Evolutionary conservation across 306 rosid species (phyloP).

Genomic region (Pueraria montana): DNA sequence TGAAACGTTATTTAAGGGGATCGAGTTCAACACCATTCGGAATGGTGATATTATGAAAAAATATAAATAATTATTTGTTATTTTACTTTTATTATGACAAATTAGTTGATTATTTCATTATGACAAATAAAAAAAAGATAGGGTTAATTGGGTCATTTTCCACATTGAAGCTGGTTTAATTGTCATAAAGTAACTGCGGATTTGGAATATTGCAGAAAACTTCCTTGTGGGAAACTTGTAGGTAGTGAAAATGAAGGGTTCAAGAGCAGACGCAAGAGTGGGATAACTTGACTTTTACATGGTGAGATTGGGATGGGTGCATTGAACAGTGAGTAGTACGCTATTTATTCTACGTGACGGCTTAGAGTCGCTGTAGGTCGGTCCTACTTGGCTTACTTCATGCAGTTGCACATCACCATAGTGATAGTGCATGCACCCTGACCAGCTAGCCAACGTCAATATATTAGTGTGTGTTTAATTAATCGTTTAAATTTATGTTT

Average conservation of each 20-base stretch:
- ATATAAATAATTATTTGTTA: too few relatives aligned
- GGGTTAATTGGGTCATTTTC: conserved; percentile 25
- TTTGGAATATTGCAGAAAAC: conserved; percentile 24
- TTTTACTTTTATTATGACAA: too few relatives aligned
- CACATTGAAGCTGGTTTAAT: conserved; percentile 14
- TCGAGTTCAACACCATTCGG: too few relatives aligned
- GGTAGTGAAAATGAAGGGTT: conserved; percentile 14
- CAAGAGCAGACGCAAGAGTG: too few relatives aligned
- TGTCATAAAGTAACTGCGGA: conserved; percentile 35
- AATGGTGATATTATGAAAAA: too few relatives aligned
- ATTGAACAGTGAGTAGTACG: conserved; percentile 12
- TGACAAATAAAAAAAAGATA: too few relatives aligned
- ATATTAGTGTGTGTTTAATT: too few relatives aligned
- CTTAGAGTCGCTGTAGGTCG: background rate
- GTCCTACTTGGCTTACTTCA: conserved; percentile 26
- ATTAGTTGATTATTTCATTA: too few relatives aligned
- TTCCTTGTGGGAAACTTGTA: conserved; percentile 20
- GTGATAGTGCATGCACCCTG: conserved; percentile 46
- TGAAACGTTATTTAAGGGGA: too few relatives aligned
- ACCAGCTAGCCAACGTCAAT: too few relatives aligned
- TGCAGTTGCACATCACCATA: too few relatives aligned
- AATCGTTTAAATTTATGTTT: too few relatives aligned
- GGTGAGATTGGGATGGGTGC: conserved; percentile 18
- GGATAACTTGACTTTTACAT: conserved; percentile 41
- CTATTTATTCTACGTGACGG: background rate